These are phyloP conservation scores for Pythium diclinum DNA, from an alignment of 352 stramenopile genomes.

Conservation along the genomic window DNA sequence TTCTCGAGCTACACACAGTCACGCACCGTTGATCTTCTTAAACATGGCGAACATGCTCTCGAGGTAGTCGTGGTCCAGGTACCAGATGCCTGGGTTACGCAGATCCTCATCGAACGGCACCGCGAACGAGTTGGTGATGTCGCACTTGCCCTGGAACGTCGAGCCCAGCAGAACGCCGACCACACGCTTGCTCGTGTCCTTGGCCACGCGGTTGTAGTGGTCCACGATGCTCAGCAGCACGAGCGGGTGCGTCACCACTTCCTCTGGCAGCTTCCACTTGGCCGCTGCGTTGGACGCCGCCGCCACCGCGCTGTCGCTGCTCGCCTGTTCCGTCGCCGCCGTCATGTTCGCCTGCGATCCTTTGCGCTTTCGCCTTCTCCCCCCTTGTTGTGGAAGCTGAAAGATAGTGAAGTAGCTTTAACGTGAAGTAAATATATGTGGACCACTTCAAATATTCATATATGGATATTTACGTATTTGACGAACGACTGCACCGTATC, in stretches of 20 bases:
- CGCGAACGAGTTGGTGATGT: slow-evolving; percentile 93
- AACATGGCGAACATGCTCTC: slow-evolving; percentile 98
- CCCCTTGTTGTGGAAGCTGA: slow-evolving; percentile 4
- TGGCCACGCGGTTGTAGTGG: slow-evolving; percentile 99
- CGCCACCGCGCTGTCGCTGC: slow-evolving; percentile 3
- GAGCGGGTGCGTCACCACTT: slow-evolving; percentile 98
- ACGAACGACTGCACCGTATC: not conserved
- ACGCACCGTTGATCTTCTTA: slow-evolving; percentile 90
- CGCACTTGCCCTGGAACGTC: slow-evolving; percentile 92
- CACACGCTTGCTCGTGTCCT: slow-evolving; percentile 98
- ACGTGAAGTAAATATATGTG: slow-evolving; percentile 14
- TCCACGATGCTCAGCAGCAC: slow-evolving; percentile 98
- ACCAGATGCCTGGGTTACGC: slow-evolving; percentile 97
- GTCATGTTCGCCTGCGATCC: slow-evolving; percentile 23
- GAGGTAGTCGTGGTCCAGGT: slow-evolving; percentile 99
- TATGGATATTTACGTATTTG: not conserved
- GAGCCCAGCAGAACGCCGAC: slow-evolving; percentile 97
- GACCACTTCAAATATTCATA: slow-evolving; percentile 3
- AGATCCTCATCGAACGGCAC: slow-evolving; percentile 99
- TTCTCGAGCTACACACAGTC: not conserved
- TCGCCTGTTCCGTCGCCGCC: slow-evolving; percentile 10
- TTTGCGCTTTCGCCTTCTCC: slow-evolving; percentile 8
- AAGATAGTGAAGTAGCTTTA: slow-evolving; percentile 31
- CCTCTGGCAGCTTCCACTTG: slow-evolving; percentile 68
- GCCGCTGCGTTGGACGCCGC: slow-evolving; percentile 4